Evolutionary conservation across 805 yeast genomes (phyloP).

Genomic region (Schwanniomyces polymorphus): DNA sequence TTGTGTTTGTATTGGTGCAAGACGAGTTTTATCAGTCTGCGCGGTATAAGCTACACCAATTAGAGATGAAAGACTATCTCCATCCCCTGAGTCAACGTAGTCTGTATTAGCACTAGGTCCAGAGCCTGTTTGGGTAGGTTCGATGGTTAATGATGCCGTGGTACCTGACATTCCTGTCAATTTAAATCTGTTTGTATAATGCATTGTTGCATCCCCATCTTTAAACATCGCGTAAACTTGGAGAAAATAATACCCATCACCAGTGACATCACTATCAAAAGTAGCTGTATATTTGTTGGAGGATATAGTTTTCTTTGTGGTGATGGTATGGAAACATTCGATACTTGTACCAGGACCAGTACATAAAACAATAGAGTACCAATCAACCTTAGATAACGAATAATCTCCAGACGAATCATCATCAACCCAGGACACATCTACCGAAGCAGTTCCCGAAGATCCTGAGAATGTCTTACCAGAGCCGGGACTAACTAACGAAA

Average conservation of each 20-base stretch:
- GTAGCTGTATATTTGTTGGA: conserved; percentile 38
- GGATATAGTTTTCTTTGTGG: conserved; percentile 1
- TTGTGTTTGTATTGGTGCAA: conserved; percentile 92
- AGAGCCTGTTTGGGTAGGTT: conserved; percentile 30
- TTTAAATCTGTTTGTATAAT: conserved; percentile 66
- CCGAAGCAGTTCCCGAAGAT: conserved; percentile 29
- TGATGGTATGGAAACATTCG: conserved; percentile 8
- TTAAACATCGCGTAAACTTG: conserved; percentile 59
- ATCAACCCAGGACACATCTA: conserved; percentile 52
- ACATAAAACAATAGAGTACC: conserved; percentile 58
- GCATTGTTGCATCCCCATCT: conserved; percentile 47
- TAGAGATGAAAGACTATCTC: no score
- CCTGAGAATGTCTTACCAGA: conserved; percentile 40
- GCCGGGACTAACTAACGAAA: conserved; percentile 43
- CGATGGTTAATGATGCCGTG: conserved; percentile 42
- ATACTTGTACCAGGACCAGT: conserved; percentile 62
- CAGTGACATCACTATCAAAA: conserved; percentile 46
- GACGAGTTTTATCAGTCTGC: conserved; percentile 79
- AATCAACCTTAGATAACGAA: conserved; percentile 38
- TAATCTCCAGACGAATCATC: conserved; percentile 54
- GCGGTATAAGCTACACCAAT: conserved; percentile 57
- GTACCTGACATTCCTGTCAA: conserved; percentile 75
- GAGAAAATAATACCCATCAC: conserved; percentile 68
- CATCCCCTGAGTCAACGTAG: conserved; percentile 16
- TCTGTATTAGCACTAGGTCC: conserved; percentile 44